Percentiles rank a stretch among this genome's conserved stretches.
phyloP scores from a whole-genome alignment of 495 filamentous ascomycete species.

The Collariella sp. region DNA sequence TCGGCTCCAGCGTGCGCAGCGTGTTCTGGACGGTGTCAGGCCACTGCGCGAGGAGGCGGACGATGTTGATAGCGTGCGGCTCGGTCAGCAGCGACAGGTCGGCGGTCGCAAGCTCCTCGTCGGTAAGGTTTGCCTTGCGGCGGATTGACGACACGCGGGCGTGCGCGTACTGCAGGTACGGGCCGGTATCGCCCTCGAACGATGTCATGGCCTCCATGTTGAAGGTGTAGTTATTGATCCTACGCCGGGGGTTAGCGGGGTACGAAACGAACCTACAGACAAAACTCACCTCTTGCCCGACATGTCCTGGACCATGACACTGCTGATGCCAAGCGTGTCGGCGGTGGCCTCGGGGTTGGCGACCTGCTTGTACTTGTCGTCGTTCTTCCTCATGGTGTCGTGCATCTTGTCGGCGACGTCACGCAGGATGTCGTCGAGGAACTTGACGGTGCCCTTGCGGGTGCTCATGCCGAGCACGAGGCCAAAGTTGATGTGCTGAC shows the following conservation, averaged over 20 bases:
- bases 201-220: slow-evolving; percentile 59
- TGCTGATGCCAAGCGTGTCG: slow-evolving; percentile 52
- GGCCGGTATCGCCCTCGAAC: slow-evolving; percentile 62
- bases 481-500: slow-evolving; percentile 57
- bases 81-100: slow-evolving; percentile 52
- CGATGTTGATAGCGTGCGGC: slow-evolving; percentile 50
- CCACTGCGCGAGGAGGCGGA: slow-evolving; percentile 53
- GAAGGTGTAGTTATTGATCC: slow-evolving; percentile 56
- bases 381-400: slow-evolving; percentile 55
- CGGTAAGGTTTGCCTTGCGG: slow-evolving; percentile 43
- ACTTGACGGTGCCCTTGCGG: slow-evolving; percentile 46
- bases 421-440: slow-evolving; percentile 53
- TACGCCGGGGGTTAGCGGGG: neutral
- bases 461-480: slow-evolving; percentile 56
- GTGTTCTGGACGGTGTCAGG: slow-evolving; percentile 57
- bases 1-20: slow-evolving; percentile 55
- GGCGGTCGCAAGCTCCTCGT: slow-evolving; percentile 47
- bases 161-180: slow-evolving; percentile 63
- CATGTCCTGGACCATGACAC: slow-evolving; percentile 61
- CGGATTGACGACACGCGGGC: slow-evolving; percentile 55
- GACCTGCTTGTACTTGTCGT: slow-evolving; percentile 51
- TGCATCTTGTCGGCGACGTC: slow-evolving; percentile 58
- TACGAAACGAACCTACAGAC: too few relatives aligned
- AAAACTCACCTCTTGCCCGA: slow-evolving; percentile 48
- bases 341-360: slow-evolving; percentile 47